A percentile compares a stretch with the other conserved stretches of the same genome.
Evolutionary conservation across 2,329 filamentous ascomycete species (phyloP).

Genomic region (Bipolaris bicolor): DNA sequence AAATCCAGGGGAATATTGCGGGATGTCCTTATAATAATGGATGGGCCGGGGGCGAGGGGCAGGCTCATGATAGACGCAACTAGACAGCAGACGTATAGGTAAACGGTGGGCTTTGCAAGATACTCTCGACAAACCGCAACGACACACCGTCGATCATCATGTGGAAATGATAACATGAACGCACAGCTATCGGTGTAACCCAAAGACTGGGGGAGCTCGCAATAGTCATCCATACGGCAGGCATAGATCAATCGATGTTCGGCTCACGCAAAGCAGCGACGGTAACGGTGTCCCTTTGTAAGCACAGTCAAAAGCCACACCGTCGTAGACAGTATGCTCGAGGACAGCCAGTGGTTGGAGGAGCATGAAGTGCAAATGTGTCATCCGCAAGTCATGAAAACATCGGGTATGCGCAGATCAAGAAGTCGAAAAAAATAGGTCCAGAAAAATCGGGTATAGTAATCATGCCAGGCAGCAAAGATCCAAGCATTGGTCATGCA

Average conservation of each 20-base stretch:
- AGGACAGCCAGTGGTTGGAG: slow-evolving; percentile 6
- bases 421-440: slow-evolving; percentile 30
- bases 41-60: slow-evolving; percentile 1
- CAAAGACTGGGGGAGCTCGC: slow-evolving; percentile 5
- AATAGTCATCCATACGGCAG: slow-evolving; percentile 17
- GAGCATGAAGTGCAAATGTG: slow-evolving; percentile 26
- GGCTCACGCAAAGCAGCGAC: slow-evolving; percentile 23
- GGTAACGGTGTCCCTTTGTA: slow-evolving; percentile 5
- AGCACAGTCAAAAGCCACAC: slow-evolving; percentile 10
- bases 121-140: background rate
- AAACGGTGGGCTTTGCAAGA: slow-evolving; percentile 1
- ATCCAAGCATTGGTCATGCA: slow-evolving; percentile 45
- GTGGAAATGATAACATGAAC: background rate
- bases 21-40: slow-evolving; percentile 1
- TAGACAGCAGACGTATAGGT: background rate
- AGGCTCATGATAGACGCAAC: slow-evolving; percentile 5
- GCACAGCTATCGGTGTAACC: slow-evolving; percentile 1
- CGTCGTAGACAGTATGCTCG: slow-evolving; percentile 6
- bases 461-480: slow-evolving; percentile 36
- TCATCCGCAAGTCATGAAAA: slow-evolving; percentile 30
- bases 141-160: slow-evolving; percentile 4
- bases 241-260: slow-evolving; percentile 20
- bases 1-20: background rate
- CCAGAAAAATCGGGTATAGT: slow-evolving; percentile 17
- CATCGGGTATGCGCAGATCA: slow-evolving; percentile 27